phyloP scores from a whole-genome alignment of 179 eudicot genomes.

The Carnegiea gigantea region DNA sequence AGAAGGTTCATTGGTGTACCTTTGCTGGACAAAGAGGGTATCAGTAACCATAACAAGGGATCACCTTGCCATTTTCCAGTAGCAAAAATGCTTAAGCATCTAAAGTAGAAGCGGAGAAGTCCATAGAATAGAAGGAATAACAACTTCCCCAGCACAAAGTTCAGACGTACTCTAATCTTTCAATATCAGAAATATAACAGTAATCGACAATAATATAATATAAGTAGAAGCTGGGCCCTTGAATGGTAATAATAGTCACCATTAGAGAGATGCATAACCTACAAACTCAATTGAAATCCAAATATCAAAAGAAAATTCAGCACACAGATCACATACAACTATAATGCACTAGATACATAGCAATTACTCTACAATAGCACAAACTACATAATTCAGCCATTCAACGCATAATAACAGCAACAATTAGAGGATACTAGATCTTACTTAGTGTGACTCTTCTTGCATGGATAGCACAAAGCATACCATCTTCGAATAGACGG shows the following conservation, averaged over 20 bases:
- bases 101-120: neutral
- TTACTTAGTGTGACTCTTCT: constrained; percentile 84
- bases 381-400: neutral
- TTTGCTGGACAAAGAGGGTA: neutral
- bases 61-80: neutral
- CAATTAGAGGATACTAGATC: constrained; percentile 26
- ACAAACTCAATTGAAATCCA: neutral
- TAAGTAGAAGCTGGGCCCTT: neutral
- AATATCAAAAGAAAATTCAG: neutral
- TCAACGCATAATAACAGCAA: neutral
- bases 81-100: neutral
- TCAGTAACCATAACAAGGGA: neutral
- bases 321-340: neutral
- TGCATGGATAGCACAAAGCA: constrained; percentile 82
- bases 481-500: constrained; percentile 64
- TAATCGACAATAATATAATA: neutral
- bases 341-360: neutral
- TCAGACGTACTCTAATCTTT: neutral
- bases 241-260: neutral
- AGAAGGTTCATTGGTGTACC: neutral
- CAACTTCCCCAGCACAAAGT: neutral
- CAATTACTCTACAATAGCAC: too few relatives aligned
- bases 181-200: neutral
- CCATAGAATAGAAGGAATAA: neutral
- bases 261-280: neutral